A percentile compares a stretch with the other conserved stretches of the same genome.
Evolutionary conservation across 192 early-diverging fungal species (phyloP).

Genomic region (Glomus cerebriforme): DNA sequence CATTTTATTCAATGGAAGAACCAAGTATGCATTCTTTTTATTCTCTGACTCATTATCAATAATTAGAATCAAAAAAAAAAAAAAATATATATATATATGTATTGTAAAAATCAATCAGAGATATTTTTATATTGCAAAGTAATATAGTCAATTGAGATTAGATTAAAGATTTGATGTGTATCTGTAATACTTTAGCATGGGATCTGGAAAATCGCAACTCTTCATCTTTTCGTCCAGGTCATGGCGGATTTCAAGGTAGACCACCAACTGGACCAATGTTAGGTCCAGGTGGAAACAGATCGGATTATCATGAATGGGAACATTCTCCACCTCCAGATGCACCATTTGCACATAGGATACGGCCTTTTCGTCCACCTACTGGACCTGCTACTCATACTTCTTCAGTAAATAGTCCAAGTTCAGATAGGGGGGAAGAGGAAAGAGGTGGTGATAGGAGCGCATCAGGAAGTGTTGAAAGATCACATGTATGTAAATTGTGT

Average conservation of each 20-base stretch:
- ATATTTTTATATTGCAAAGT: too few species aligned
- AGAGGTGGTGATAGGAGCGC: not conserved
- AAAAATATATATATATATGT: too few species aligned
- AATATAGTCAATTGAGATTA: too few species aligned
- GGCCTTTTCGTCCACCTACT: slow-evolving; percentile 1
- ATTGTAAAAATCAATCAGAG: not conserved
- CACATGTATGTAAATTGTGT: slow-evolving; percentile 5
- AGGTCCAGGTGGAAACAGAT: not conserved
- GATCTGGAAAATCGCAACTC: slow-evolving; percentile 30
- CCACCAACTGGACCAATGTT: slow-evolving; percentile 32
- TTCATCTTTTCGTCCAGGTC: slow-evolving; percentile 11
- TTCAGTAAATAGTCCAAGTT: slow-evolving; percentile 26
- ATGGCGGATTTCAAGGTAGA: slow-evolving; percentile 2
- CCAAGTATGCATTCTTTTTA: not conserved
- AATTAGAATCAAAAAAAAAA: not conserved
- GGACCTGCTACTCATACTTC: slow-evolving; percentile 3
- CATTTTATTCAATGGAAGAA: slow-evolving; percentile 28
- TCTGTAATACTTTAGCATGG: too few species aligned
- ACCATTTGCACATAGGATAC: slow-evolving; percentile 25
- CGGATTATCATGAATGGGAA: slow-evolving; percentile 30
- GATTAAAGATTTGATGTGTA: too few species aligned
- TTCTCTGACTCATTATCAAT: not conserved
- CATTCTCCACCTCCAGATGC: slow-evolving; percentile 32
- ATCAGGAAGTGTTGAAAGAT: slow-evolving; percentile 14
- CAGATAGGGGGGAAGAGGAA: slow-evolving; percentile 26